Percentiles rank a stretch among this genome's conserved stretches.
phyloP scores from a whole-genome alignment of 257 asterid genomes.

The Salvia hispanica region DNA sequence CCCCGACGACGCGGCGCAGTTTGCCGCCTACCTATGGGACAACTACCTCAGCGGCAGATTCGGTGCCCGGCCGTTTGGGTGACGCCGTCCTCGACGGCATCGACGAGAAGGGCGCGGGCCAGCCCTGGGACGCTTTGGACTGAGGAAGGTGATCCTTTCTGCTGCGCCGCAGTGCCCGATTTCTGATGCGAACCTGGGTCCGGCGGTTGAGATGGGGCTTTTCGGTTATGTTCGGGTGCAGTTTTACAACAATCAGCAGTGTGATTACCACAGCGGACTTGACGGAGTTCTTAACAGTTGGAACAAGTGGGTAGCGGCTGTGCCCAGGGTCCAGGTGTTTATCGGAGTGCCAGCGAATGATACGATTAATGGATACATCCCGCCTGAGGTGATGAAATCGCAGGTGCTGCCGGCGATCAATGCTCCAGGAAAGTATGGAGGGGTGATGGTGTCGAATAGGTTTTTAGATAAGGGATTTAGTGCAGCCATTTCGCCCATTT shows the following conservation, averaged over 20 bases:
- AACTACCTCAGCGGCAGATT: constrained; percentile 53
- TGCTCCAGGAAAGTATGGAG: constrained; percentile 52
- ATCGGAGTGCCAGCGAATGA: constrained; percentile 69
- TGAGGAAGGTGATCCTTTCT: constrained; percentile 44
- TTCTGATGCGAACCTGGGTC: constrained; percentile 43
- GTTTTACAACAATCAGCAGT: constrained; percentile 54
- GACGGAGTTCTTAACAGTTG: constrained; percentile 41
- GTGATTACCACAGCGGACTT: constrained; percentile 41
- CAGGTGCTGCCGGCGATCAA: constrained; percentile 58
- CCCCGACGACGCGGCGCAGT: constrained; percentile 43
- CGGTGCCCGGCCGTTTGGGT: constrained; percentile 43
- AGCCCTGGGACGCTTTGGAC: constrained; percentile 40
- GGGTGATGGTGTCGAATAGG: constrained; percentile 67
- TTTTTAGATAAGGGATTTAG: constrained; percentile 50
- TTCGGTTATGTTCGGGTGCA: constrained; percentile 67
- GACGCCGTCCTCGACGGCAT: constrained; percentile 55
- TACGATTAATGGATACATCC: too few species aligned
- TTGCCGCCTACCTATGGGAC: constrained; percentile 55
- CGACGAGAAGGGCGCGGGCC: constrained; percentile 44
- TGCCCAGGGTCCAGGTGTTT: constrained; percentile 44
- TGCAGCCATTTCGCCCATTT: constrained; percentile 40
- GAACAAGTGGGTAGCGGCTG: constrained; percentile 41
- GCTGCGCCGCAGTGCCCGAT: constrained; percentile 62
- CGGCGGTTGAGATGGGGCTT: constrained; percentile 48
- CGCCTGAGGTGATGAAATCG: constrained; percentile 49